Percentiles rank a stretch among this genome's conserved stretches.
Conservation (phyloP, 805 yeast genomes). For the Wickerhamomyces kurtzmanii region DNA sequence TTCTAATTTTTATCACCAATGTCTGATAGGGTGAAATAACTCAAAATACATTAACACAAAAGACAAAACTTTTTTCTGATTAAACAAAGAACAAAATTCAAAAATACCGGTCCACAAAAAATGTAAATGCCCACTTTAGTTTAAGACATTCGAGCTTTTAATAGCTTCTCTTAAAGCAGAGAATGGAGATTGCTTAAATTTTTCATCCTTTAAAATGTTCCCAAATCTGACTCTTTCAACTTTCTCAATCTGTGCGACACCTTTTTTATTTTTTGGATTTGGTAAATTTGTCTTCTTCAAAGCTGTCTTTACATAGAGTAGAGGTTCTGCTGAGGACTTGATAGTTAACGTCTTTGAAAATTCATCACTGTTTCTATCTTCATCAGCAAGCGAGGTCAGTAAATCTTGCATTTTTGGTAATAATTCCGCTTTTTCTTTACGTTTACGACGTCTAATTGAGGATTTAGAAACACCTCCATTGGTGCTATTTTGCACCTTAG, state of each 20-base stretch:
- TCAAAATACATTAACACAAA: too few relatives aligned
- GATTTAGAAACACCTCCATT: constrained; percentile 51
- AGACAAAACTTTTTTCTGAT: too few relatives aligned
- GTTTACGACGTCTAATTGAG: constrained; percentile 52
- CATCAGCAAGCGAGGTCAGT: constrained; percentile 33
- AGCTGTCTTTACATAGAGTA: constrained; percentile 8
- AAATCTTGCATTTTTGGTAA: constrained; percentile 62
- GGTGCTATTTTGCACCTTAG: constrained; percentile 23
- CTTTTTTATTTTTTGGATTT: constrained; percentile 43
- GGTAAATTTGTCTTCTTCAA: constrained; percentile 32
- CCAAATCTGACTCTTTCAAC: constrained; percentile 53
- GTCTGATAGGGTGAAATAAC: too few relatives aligned
- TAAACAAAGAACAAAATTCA: too few relatives aligned
- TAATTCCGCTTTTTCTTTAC: constrained; percentile 50
- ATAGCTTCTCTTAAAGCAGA: constrained; percentile 55
- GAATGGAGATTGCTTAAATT: constrained; percentile 54
- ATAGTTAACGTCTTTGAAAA: constrained; percentile 2
- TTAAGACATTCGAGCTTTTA: too few relatives aligned
- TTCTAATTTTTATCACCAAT: too few relatives aligned
- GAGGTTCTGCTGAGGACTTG: constrained; percentile 2
- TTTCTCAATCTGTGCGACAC: constrained; percentile 42
- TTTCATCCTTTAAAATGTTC: constrained; percentile 40
- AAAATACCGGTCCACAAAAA: too few relatives aligned
- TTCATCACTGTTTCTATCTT: constrained; percentile 5
- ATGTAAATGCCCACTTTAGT: too few relatives aligned